phyloP scores from a whole-genome alignment of 805 yeast species.

The Yarrowia sp. region DNA sequence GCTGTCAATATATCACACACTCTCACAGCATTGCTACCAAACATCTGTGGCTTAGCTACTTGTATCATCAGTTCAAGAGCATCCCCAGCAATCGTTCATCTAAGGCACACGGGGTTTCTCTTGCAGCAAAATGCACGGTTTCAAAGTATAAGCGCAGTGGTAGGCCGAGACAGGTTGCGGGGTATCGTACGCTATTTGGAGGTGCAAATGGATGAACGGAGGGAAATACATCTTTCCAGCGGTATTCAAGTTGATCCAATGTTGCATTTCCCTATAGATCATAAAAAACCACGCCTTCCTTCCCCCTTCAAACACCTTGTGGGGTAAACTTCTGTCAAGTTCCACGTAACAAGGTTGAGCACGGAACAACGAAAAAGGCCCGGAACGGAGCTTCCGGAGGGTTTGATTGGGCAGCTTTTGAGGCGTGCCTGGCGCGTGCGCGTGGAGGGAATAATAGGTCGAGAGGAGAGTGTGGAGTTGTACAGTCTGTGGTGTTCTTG shows the following conservation, averaged over 20 bases:
- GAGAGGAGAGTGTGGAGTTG: not conserved
- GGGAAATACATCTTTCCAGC: no score
- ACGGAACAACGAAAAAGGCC: slow-evolving; percentile 24
- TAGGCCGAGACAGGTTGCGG: slow-evolving; percentile 22
- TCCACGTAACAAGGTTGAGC: slow-evolving; percentile 8
- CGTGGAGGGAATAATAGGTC: not conserved
- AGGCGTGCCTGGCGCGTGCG: slow-evolving; percentile 37
- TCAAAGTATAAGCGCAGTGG: not conserved
- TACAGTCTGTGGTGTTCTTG: no score
- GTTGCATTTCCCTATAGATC: no score
- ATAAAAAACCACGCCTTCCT: no score
- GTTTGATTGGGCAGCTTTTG: slow-evolving; percentile 1
- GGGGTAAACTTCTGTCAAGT: slow-evolving; percentile 33
- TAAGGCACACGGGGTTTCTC: slow-evolving; percentile 9
- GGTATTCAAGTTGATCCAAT: no score
- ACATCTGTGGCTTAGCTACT: not conserved
- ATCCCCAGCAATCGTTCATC: not conserved
- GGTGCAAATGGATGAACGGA: no score
- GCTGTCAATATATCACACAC: not conserved
- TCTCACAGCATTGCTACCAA: not conserved
- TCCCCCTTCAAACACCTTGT: not conserved
- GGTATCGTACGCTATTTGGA: not conserved
- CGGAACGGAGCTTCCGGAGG: slow-evolving; percentile 28
- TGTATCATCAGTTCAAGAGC: slow-evolving; percentile 15
- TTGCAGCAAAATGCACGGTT: slow-evolving; percentile 15